Base-by-base conservation (phyloP, 257 asterid species). In the Echium plantagineum region DNA sequence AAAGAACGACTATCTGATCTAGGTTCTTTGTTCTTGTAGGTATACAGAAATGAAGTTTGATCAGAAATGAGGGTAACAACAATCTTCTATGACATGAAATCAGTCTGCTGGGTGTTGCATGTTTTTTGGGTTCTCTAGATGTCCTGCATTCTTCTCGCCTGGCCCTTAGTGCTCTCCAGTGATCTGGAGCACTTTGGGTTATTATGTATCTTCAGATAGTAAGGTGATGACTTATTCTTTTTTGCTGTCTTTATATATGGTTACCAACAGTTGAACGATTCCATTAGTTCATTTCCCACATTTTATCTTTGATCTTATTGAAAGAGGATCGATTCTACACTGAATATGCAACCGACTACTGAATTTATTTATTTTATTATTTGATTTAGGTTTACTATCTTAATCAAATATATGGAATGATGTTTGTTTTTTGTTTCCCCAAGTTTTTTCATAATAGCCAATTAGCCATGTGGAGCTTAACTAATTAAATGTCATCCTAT, bases 31-130 rank as follows among this genome's bases (percentile, higher is more conserved):
- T 56, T 21, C 52, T 48, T 77, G 81, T 89, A 90, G 97, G 83
- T 90, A 90, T 69, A 80, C 96, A 21, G 96, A 85, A 79, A 90
- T 90, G 98, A 85, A 85, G 70, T 90, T 90, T 61, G 94, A 82
- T 75, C 83, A 76, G 80, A 85, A 86, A 87, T 69, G 72, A 73
- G 67, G 71, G 60, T 69, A 70, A 66, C 66, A 65, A 59, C 72
- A 74, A 59, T 70, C 67, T 63, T 31, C 64, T 68, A 42, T 65
- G 64, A 47, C 67, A 77, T 69, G 42, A 66, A 61, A 51, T 80
- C 71, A 70, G 64, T 70, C 80, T 74, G 67, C 76, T 74, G 26
- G 24, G 57, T 53, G 57, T 18, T 71, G 81, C 84, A 61, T 82
- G 76, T 77, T 67, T n/a, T 72, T 79, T 81, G 72, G 65, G 79